Evolutionary conservation across 345 rosid species (phyloP).

Genomic region (Linum tenue): DNA sequence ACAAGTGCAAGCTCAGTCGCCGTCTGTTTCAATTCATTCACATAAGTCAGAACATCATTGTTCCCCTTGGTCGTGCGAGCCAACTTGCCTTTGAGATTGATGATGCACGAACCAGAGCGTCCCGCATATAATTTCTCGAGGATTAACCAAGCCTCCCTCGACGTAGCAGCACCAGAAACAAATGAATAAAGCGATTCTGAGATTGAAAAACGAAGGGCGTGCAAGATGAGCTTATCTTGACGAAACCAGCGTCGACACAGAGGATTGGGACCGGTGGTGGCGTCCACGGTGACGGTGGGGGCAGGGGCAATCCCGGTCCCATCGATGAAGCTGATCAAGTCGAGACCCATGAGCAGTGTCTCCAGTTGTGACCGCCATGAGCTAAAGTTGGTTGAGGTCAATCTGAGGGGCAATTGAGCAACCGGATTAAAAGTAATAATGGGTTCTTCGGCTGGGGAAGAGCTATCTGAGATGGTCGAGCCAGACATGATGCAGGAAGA

Average conservation of each 20-base stretch:
- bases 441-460: no score
- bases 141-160: neutral
- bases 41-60: neutral
- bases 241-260: no score
- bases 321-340: neutral
- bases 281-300: neutral
- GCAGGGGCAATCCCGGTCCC: neutral
- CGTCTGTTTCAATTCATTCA: neutral
- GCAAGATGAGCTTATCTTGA: no score
- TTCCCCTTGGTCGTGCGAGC: neutral
- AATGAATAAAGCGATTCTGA: fast-evolving
- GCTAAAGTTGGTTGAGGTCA: no score
- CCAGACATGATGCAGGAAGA: no score
- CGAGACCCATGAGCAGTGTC: neutral
- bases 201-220: no score
- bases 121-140: neutral
- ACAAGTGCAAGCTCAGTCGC: neutral
- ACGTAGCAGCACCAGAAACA: neutral
- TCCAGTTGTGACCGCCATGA: neutral
- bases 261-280: no score
- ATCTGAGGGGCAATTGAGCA: no score
- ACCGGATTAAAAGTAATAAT: no score
- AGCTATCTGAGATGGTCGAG: no score
- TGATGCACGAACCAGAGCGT: no score
- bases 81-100: no score